Base-by-base conservation (phyloP, 2,329 filamentous ascomycete genomes). In the Botrytis deweyae region DNA sequence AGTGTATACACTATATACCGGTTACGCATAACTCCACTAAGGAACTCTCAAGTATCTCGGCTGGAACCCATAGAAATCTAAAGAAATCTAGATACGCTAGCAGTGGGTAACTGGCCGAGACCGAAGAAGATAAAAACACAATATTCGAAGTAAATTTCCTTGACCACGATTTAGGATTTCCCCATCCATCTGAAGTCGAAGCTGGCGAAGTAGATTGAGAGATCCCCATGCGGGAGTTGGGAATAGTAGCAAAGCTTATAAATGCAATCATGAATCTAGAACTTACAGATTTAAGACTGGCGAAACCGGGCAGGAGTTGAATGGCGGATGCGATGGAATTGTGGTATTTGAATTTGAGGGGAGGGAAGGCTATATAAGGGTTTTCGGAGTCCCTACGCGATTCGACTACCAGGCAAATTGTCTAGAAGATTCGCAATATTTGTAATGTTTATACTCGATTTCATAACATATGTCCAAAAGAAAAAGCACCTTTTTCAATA, bases 221-320 rank as follows among this genome's bases (percentile, higher is more conserved):
- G 1, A n/a, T 55, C 25, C 25, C 3, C 5, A n/a, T 14, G 25
- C 49, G 12, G 49, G 49, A n/a, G 12, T 5, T n/a, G 22, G 5
- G 10, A n/a, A 55, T 6, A n/a, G 1, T 0, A 55, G 12, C 4
- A 14, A 25, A 55, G 4, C 25, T 55, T 55, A 55, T 16, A 55
- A 3, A n/a, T 55, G 5, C 10, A 6, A 55, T n/a, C 5, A n/a
- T 55, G 10, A 7, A n/a, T 10, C 5, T 2, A 44, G 42, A 44
- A 44, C 1, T 20, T 44, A 20, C 6, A 44, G 42, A 44, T 44
- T 18, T 9, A 22, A 46, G 18, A 46, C 7, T 22, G 18, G 4
- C 8, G 7, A 22, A 16, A 55, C 7, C 25, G 22, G 25, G 10
- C 16, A n/a, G 0, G 5, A 0, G 4, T n/a, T 52, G 1, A 4